These are phyloP conservation scores for Prunus mume DNA, from an alignment of 306 rosid genomes.

Conservation along the genomic window DNA sequence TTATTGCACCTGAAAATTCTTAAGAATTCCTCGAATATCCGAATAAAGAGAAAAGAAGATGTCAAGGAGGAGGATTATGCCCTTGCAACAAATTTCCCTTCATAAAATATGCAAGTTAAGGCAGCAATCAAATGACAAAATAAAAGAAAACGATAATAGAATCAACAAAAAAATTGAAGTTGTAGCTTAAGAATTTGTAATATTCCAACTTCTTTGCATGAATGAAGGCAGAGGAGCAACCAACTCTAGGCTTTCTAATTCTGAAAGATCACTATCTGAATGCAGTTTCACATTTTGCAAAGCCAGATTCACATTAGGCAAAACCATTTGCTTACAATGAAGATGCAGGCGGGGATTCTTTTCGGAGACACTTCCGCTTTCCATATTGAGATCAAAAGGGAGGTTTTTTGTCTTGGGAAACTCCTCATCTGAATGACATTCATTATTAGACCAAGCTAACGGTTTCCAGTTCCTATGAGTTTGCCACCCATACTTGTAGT, in stretches of 20 bases:
- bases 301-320: constrained; percentile 69
- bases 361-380: constrained; percentile 62
- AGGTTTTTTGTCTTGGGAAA: constrained; percentile 36
- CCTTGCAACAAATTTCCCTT: too few species aligned
- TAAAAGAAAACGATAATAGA: not conserved
- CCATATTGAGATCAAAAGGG: constrained; percentile 72
- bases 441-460: constrained; percentile 30
- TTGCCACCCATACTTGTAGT: constrained; percentile 93
- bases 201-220: constrained; percentile 91
- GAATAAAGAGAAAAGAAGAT: too few species aligned
- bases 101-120: too few species aligned
- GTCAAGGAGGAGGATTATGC: too few species aligned
- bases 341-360: constrained; percentile 71
- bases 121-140: too few species aligned
- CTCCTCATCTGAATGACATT: constrained; percentile 38
- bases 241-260: constrained; percentile 54
- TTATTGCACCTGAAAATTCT: too few species aligned
- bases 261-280: constrained; percentile 53
- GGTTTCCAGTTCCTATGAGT: constrained; percentile 65
- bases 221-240: constrained; percentile 65
- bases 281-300: constrained; percentile 45
- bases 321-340: constrained; percentile 73
- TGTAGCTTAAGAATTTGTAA: constrained; percentile 39
- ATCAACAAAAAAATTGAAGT: not conserved
- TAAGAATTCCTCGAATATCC: too few species aligned